A percentile compares a stretch with the other conserved stretches of the same genome.
Evolutionary conservation across 208 protist species (phyloP).

Genomic region (Tetramitus jugosus): DNA sequence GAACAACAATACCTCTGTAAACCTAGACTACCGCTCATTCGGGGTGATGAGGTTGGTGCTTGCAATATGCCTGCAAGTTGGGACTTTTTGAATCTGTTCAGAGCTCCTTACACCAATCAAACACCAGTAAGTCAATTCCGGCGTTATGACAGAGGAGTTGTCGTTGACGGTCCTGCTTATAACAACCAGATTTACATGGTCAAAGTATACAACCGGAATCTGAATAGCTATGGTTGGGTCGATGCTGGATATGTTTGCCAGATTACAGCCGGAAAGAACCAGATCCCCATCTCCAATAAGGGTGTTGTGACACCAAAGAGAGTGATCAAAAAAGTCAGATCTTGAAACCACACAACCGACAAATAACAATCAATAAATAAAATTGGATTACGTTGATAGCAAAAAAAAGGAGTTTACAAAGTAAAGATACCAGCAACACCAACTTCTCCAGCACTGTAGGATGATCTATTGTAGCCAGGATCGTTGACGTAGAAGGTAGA

Average conservation of each 20-base stretch:
- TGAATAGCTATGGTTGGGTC: background rate
- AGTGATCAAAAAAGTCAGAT: too few relatives aligned
- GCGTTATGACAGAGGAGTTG: background rate
- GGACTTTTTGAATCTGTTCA: background rate
- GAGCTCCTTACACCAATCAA: background rate
- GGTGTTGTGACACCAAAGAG: too few relatives aligned
- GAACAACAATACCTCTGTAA: background rate
- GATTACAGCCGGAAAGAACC: too few relatives aligned
- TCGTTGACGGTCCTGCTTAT: background rate
- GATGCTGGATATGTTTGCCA: background rate
- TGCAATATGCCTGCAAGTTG: background rate
- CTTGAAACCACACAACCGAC: too few relatives aligned
- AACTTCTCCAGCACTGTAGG: background rate
- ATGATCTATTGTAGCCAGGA: background rate
- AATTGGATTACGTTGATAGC: too few relatives aligned
- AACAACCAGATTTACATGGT: background rate
- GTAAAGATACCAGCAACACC: background rate
- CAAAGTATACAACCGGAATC: background rate
- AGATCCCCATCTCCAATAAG: too few relatives aligned
- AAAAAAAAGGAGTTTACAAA: too few relatives aligned
- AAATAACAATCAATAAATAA: too few relatives aligned
- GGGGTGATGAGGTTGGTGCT: background rate
- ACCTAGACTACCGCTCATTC: background rate
- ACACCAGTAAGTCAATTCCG: background rate
- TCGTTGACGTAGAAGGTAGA: constrained; percentile 10